Conservation (phyloP, 176 grass and related monocot species). For the Rhipidocladum racemiflorum region DNA sequence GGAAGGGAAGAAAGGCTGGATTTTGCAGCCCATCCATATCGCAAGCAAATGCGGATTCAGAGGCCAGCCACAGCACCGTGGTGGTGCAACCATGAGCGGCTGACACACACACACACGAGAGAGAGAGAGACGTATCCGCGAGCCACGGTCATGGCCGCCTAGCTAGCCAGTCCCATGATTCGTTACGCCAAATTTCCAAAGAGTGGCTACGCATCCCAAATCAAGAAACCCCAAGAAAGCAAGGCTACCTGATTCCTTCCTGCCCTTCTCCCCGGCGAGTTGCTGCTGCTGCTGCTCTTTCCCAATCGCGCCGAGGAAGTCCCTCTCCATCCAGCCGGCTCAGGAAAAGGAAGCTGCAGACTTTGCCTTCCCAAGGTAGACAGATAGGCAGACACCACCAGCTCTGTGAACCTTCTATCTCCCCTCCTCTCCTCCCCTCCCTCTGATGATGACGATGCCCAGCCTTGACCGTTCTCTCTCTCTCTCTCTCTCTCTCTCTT, state of each 20-base stretch:
- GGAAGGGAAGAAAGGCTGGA: background rate
- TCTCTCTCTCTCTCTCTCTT: background rate
- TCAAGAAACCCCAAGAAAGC: background rate
- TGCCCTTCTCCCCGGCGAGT: slow-evolving; percentile 15
- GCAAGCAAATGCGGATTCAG: background rate
- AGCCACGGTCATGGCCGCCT: background rate
- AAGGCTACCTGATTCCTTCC: slow-evolving; percentile 58
- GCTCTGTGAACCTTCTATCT: background rate
- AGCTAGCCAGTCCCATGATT: background rate
- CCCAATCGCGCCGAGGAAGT: slow-evolving; percentile 68
- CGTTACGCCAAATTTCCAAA: background rate
- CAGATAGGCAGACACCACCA: background rate
- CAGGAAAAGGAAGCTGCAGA: slow-evolving; percentile 8
- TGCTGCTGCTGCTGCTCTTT: slow-evolving; percentile 31
- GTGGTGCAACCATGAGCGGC: background rate
- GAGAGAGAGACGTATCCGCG: background rate
- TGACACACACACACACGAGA: background rate
- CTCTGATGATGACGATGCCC: background rate
- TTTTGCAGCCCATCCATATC: background rate
- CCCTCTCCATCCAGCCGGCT: slow-evolving; percentile 65
- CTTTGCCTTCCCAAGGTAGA: slow-evolving; percentile 23
- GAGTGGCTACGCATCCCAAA: background rate
- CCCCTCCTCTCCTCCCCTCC: background rate
- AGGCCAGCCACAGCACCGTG: background rate
- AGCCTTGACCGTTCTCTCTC: background rate